Evolutionary conservation across 2,329 filamentous ascomycete genomes (phyloP), one percentile per base, ranked within the genome.

Genomic region (Colletotrichum sojae): DNA sequence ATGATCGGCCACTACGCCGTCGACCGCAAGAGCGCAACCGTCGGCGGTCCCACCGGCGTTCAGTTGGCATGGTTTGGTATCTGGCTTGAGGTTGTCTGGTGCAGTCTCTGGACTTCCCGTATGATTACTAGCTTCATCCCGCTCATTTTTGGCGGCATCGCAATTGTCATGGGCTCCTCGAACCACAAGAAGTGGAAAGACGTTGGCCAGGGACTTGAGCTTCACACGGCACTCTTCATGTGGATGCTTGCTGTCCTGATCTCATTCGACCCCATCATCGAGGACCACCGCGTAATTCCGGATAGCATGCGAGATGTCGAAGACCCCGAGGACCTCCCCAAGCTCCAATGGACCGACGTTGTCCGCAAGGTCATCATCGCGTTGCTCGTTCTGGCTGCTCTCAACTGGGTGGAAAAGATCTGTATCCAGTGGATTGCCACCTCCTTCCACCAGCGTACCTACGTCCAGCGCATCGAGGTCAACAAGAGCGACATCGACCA

Each of bases 391-490:
- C 88, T 93, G 70, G 88, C 90, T 0, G 85, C 90, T 3, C 84
- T 98, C 71, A 98, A 98, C 80, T 92, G 96, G 69, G 85, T 92
- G 60, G 95, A 98, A 80, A 98, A 98, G 84, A 92, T 98, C 69
- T 88, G 97, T 73, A 97, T 98, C 63, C 95, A 98, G 77, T 91
- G 97, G 81, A 97, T 98, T 73, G 95, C 95, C 39, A 95, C 95
- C 67, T 94, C 92, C 71, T 98, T 98, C 80, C 95, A 98, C 78
- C 85, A 93, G 67, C 89, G 95, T 52, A 98, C 95, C 0, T 98
- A 98, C 76, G 91, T 93, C 25, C 94, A 95, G 74, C 87, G 95
- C 16, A 98, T 98, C 74, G 94, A 96, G 71, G 87, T 95, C 79
- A 97, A 97, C 84, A 97, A 97, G 78, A 94, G 95, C 72, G 93